A percentile compares a stretch with the other conserved stretches of the same genome.
phyloP scores from a whole-genome alignment of 306 rosid species.

The Dalbergia cultrata region DNA sequence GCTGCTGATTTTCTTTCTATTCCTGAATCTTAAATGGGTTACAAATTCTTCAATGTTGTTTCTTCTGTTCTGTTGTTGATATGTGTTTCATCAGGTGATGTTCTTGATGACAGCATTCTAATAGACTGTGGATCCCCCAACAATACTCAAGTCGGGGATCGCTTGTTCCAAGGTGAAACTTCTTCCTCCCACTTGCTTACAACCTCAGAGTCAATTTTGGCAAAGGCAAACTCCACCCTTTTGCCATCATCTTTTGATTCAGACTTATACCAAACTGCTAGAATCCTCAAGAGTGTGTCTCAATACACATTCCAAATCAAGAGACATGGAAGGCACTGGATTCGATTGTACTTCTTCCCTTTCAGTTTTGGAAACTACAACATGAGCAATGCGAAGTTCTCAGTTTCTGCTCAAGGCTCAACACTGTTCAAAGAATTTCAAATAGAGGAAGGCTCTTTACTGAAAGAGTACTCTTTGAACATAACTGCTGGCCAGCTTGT shows the following conservation, averaged over 20 bases:
- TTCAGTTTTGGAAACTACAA: conserved; percentile 47
- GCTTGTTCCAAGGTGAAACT: conserved; percentile 59
- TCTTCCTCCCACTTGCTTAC: conserved; percentile 55
- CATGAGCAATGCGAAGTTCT: conserved; percentile 66
- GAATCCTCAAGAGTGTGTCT: conserved; percentile 54
- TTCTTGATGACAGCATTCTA: conserved; percentile 50
- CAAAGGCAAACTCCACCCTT: conserved; percentile 41
- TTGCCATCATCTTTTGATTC: conserved; percentile 49
- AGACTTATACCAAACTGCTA: conserved; percentile 60
- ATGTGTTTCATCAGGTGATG: conserved; percentile 54
- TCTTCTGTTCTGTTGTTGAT: conserved; percentile 45
- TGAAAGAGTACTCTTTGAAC: conserved; percentile 67
- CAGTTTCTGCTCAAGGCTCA: conserved; percentile 68
- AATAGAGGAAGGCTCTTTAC: conserved; percentile 26
- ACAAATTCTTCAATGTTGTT: conserved; percentile 45
- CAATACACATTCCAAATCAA: conserved; percentile 63
- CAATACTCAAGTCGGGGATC: conserved; percentile 53
- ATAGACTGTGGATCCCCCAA: conserved; percentile 73
- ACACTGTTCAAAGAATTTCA: conserved; percentile 60
- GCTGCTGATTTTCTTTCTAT: no score
- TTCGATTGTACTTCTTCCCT: conserved; percentile 75
- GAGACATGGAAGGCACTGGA: conserved; percentile 67
- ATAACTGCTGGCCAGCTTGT: conserved; percentile 53
- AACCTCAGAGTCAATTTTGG: conserved; percentile 46
- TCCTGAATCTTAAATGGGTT: conserved; percentile 34